Base-by-base conservation (phyloP, 805 yeast species). In the Candida multigemmis region DNA sequence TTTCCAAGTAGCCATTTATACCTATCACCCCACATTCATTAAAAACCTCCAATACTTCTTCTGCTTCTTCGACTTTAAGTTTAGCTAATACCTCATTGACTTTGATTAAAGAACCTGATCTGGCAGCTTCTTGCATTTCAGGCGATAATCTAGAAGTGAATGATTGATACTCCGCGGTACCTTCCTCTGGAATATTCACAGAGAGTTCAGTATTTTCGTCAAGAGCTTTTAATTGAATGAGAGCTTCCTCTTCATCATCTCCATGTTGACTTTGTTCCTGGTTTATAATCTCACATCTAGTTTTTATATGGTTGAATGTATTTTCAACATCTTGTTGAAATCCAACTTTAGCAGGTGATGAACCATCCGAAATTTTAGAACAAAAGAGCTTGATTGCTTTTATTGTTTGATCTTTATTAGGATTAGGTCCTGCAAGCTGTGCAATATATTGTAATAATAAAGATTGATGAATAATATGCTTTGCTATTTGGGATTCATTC, bases 11-110 rank as follows among this genome's bases (percentile, higher is more conserved):
- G 1, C 80, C 94, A 40, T 76, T 81, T 21, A 89, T 75, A 19
- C 89, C 85, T 44, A 89, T 76, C 17, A 85, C 86, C 7, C 83
- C 86, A 44, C 86, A 79, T 42, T 77, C 74, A 40, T 84, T 79
- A 44, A 89, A 77, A 26, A 73, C 49, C 34, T 77, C 87, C 38
- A 89, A 67, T 6, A 82, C 65, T 6, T 56, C 50, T 48, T 89
- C 97, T 5, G 96, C 96, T 21, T 83, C 87, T 7, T 67, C 80
- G 4, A 87, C 61, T 13, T 74, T 63, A 68, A 82, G 68, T 6
- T 63, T 60, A 2, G 78, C 89, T 50, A 89, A 83, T 2, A 83
- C 89, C 39, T 73, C 68, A 57, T 89, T 89, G 31, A 89, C 85
- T 35, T 71, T 77, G 37, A 83, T 95, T 30, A 89, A 62, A 6